Evolutionary conservation across 768 basidiomycete genomes (phyloP).

Genomic region (Leucosporidium yakuticum): DNA sequence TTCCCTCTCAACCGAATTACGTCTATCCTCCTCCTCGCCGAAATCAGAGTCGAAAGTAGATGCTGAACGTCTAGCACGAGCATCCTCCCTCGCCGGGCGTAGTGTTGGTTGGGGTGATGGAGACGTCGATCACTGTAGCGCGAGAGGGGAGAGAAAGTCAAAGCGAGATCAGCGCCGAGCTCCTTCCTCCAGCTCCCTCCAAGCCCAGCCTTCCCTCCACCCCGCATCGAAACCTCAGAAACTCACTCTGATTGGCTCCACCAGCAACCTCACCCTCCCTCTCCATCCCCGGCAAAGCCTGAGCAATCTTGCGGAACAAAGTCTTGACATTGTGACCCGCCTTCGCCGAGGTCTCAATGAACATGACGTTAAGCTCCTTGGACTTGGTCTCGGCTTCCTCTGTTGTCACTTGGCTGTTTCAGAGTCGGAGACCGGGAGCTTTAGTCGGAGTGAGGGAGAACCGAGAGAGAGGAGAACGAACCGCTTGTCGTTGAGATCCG

Average conservation of each 20-base stretch:
- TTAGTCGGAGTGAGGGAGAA: neutral
- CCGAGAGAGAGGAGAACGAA: slow-evolving; percentile 46
- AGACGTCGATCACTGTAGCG: slow-evolving; percentile 38
- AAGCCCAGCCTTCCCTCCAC: neutral
- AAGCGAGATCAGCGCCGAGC: neutral
- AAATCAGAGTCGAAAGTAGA: too few relatives aligned
- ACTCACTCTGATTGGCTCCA: slow-evolving; percentile 46
- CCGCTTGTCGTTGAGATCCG: slow-evolving; percentile 97
- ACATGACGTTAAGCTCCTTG: slow-evolving; percentile 87
- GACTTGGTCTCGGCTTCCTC: slow-evolving; percentile 92
- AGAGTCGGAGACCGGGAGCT: neutral
- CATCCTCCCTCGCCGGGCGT: slow-evolving; percentile 34
- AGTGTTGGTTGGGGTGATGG: slow-evolving; percentile 35
- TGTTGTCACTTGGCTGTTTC: slow-evolving; percentile 84
- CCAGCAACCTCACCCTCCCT: slow-evolving; percentile 53
- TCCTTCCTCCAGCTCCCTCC: neutral
- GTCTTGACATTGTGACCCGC: slow-evolving; percentile 99
- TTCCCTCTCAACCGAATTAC: too few relatives aligned
- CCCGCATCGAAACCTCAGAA: neutral
- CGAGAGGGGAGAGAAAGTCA: too few relatives aligned
- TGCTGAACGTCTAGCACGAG: slow-evolving; percentile 27
- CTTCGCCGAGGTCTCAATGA: slow-evolving; percentile 99
- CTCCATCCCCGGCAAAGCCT: slow-evolving; percentile 95
- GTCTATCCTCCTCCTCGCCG: too few relatives aligned
- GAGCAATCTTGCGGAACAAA: slow-evolving; percentile 97